phyloP scores from a whole-genome alignment of 768 basidiomycete species.

The Phlebiopsis flavidoalba region DNA sequence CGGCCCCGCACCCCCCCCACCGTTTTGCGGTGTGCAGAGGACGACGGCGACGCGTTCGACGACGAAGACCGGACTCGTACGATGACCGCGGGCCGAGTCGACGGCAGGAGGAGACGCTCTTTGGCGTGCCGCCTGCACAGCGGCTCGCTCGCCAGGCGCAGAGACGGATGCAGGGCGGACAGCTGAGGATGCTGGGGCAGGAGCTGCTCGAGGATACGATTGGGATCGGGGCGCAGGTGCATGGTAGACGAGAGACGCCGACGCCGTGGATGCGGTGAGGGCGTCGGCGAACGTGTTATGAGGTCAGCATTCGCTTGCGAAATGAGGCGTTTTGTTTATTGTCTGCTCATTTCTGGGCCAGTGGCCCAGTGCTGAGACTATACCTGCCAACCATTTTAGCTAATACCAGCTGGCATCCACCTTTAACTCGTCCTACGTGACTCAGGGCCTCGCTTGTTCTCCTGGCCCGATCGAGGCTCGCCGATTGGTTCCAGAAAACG shows the following conservation, averaged over 20 bases:
- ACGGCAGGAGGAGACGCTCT: conserved; percentile 61
- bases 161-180: conserved; percentile 14
- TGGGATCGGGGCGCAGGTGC: conserved; percentile 51
- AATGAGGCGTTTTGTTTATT: not conserved
- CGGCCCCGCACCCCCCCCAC: no score
- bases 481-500: no score
- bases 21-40: conserved; percentile 2
- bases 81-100: not conserved
- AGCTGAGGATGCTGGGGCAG: conserved; percentile 54
- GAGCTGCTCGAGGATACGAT: conserved; percentile 61
- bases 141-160: conserved; percentile 19
- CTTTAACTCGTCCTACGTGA: no score
- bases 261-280: conserved; percentile 38
- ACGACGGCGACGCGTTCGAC: conserved; percentile 40
- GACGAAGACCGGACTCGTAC: conserved; percentile 35
- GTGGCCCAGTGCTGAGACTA: no score
- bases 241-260: conserved; percentile 56
- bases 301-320: not conserved
- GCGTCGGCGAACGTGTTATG: not conserved
- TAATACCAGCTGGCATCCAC: no score
- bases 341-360: no score
- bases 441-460: no score
- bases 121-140: conserved; percentile 59
- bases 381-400: no score
- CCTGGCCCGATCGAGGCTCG: no score